A percentile compares a stretch with the other conserved stretches of the same genome.
Conservation (phyloP, 257 asterid species). For the Scutellaria baicalensis region DNA sequence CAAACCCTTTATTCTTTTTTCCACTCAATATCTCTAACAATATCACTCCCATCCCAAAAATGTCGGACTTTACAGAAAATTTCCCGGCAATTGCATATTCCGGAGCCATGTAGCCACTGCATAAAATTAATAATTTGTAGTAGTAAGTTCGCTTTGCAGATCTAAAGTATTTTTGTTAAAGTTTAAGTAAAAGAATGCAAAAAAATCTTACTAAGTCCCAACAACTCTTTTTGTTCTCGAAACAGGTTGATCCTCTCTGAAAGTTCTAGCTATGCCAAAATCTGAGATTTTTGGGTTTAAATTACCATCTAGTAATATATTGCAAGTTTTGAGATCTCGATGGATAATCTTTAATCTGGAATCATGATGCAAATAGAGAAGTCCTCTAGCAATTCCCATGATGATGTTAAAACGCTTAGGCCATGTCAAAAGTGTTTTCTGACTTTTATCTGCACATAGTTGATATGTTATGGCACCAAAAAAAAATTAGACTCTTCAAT, state of each 20-base stretch:
- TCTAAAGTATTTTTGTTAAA: not conserved
- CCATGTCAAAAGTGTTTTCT: slow-evolving; percentile 24
- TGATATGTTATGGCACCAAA: not conserved
- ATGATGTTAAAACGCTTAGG: slow-evolving; percentile 28
- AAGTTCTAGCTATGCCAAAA: slow-evolving; percentile 43
- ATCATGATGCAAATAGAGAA: slow-evolving; percentile 43
- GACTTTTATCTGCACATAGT: slow-evolving; percentile 16
- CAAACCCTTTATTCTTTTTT: slow-evolving; percentile 27
- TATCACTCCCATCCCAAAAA: slow-evolving; percentile 28
- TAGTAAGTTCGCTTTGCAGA: not conserved
- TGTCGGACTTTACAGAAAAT: not conserved
- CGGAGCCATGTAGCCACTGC: slow-evolving; percentile 7
- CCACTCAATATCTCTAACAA: slow-evolving; percentile 37
- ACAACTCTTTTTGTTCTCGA: slow-evolving; percentile 33
- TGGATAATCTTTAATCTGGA: slow-evolving; percentile 42
- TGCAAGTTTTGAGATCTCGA: slow-evolving; percentile 47
- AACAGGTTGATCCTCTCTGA: slow-evolving; percentile 19
- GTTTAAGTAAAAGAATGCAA: not conserved
- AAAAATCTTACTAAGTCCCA: slow-evolving; percentile 38
- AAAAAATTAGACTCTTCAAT: not conserved
- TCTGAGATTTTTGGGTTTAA: slow-evolving; percentile 42
- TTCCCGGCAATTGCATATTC: not conserved
- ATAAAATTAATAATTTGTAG: not conserved
- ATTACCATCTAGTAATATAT: slow-evolving; percentile 29
- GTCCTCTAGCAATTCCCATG: slow-evolving; percentile 35